Evolutionary conservation across 495 filamentous ascomycete species (phyloP).

Genomic region (Amorphotheca resinae): DNA sequence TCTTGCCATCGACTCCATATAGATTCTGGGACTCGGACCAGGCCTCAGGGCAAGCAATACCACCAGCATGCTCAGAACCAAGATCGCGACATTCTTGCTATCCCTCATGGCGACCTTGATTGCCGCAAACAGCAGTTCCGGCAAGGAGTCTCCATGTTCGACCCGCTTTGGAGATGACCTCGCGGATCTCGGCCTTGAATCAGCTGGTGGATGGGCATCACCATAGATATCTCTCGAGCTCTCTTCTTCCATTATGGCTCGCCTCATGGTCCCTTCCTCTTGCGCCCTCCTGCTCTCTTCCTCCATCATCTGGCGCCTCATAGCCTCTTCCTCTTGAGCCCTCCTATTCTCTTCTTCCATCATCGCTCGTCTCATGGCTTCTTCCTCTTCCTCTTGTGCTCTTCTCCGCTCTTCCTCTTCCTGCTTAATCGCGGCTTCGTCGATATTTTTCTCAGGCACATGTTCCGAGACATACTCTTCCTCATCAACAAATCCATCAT

Average conservation of each 20-base stretch:
- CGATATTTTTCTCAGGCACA: not conserved
- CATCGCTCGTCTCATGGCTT: conserved; percentile 5
- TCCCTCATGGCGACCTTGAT: conserved; percentile 55
- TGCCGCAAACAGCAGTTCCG: conserved; percentile 54
- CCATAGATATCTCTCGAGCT: conserved; percentile 41
- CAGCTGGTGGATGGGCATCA: conserved; percentile 3
- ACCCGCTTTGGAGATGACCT: conserved; percentile 10
- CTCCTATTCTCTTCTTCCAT: conserved; percentile 4
- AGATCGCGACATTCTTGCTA: conserved; percentile 56
- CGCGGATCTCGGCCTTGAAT: conserved; percentile 21
- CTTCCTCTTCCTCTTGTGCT: not conserved
- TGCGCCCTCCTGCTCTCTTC: conserved; percentile 9
- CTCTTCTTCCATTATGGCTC: conserved; percentile 34
- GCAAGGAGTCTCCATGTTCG: conserved; percentile 31
- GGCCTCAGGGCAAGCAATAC: conserved; percentile 32
- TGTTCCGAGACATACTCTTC: conserved; percentile 2
- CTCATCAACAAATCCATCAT: conserved; percentile 25
- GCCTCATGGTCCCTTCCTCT: conserved; percentile 21
- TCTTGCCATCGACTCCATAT: not conserved
- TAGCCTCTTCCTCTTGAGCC: conserved; percentile 5
- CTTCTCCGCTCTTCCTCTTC: conserved; percentile 15
- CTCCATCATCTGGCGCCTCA: not conserved
- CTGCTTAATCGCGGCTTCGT: conserved; percentile 12
- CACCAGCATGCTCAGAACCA: conserved; percentile 46
- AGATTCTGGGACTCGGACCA: not conserved